phyloP scores from a whole-genome alignment of 495 filamentous ascomycete species.

The Entonaema liquescens region DNA sequence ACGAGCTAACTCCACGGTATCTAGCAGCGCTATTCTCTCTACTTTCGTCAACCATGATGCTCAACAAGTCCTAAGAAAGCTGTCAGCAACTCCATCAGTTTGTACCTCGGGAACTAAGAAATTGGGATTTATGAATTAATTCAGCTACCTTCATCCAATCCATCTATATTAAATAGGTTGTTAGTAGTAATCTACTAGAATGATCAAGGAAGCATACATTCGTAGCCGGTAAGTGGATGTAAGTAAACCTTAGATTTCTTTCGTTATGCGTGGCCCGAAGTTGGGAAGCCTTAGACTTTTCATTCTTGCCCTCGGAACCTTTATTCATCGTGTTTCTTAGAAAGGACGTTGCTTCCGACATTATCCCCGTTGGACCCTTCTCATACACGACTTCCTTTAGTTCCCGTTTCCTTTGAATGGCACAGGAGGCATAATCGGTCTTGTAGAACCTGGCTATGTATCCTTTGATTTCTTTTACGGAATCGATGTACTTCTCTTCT shows the following conservation, averaged over 20 bases:
- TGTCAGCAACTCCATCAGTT: conserved; percentile 8
- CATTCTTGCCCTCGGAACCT: not conserved
- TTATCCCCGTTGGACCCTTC: conserved; percentile 8
- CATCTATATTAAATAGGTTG: conserved; percentile 3
- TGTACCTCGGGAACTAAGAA: too few relatives aligned
- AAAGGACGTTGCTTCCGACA: not conserved
- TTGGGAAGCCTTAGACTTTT: not conserved
- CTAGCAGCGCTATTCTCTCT: not conserved
- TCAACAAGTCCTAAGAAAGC: conserved; percentile 17
- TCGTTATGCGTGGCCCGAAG: not conserved
- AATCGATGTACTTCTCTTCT: not conserved
- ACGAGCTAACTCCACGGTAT: conserved; percentile 11
- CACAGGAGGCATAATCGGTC: not conserved
- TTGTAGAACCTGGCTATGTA: conserved; percentile 20
- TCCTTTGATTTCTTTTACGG: not conserved
- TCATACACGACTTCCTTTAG: conserved; percentile 5
- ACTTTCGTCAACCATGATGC: conserved; percentile 13
- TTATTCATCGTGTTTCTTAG: not conserved
- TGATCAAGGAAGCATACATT: conserved; percentile 11
- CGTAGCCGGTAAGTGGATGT: conserved; percentile 21
- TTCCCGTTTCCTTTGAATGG: conserved; percentile 3
- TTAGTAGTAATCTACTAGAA: conserved; percentile 1
- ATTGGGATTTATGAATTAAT: not conserved
- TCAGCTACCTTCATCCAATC: conserved; percentile 28
- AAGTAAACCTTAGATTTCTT: conserved; percentile 5